These are phyloP conservation scores for Gracilaria domingensis DNA, from an alignment of 23 red algal species.

Conservation along the genomic window DNA sequence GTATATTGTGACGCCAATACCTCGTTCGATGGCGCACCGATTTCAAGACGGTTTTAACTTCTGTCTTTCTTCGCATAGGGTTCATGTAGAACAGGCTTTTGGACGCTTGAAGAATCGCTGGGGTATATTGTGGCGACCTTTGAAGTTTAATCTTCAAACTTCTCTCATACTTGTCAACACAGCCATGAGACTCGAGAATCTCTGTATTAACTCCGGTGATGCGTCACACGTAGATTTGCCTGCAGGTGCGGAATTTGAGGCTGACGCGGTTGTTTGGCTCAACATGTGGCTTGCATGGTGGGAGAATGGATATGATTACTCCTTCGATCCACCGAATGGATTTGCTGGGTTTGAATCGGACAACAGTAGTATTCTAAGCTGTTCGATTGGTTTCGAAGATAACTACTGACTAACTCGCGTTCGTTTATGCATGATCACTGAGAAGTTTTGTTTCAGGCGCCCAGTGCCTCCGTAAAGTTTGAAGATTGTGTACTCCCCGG, in stretches of 20 bases:
- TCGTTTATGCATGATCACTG: not conserved
- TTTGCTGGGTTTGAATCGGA: not conserved
- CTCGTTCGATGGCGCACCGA: not conserved
- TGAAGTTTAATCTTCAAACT: not conserved
- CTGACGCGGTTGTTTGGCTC: not conserved
- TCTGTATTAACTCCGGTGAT: no score
- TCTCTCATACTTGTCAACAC: no score
- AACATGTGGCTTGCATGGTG: not conserved
- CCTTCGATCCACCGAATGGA: not conserved
- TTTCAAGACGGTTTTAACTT: conserved; percentile 34
- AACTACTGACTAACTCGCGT: not conserved
- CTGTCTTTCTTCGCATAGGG: conserved; percentile 3
- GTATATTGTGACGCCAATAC: conserved; percentile 23
- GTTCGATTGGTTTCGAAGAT: not conserved
- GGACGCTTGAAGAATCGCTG: not conserved
- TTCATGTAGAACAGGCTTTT: conserved; percentile 31
- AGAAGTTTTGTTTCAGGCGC: not conserved
- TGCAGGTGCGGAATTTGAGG: not conserved
- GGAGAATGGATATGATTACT: not conserved
- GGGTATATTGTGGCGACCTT: not conserved
- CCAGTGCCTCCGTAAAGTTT: not conserved
- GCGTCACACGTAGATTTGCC: no score
- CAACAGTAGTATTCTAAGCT: not conserved
- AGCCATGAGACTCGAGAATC: no score
- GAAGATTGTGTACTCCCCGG: conserved; percentile 62